Evolutionary conservation across 495 filamentous ascomycete genomes (phyloP), one percentile per base, ranked within the genome.

Genomic region (Margaritispora aquatica): DNA sequence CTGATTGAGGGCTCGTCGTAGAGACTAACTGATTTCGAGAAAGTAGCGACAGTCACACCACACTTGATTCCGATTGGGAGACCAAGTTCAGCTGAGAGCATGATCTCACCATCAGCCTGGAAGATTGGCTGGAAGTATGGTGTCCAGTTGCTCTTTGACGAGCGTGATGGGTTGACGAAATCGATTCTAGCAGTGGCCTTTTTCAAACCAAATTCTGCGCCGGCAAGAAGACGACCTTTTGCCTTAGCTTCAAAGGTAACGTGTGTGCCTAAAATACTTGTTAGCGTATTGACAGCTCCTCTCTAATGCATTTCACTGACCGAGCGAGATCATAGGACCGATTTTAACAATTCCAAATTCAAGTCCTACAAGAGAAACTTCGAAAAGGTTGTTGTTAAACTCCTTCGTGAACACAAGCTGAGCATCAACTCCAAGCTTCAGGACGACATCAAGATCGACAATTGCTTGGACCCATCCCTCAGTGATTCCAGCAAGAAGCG

Each of bases 1-100:
- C 60, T 63, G n/a, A 64, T 55, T n/a, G 58, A 61, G 26, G 62
- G 62, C 52, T 60, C 69, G 63, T 71, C 75, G 66, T 74, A 71
- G 70, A 77, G 67, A 68, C 64, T 60, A 71, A 77, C 71, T 72
- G 73, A 71, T 68, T 75, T 57, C 21, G 54, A 56, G 24, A 17
- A 57, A 54, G 38, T 69, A 23, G 51, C 51, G 23, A 60, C 55
- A 36, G 50, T 49, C n/a, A 64, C 21, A 51, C 52, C 57, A 23
- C 36, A 56, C 29, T 60, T 56, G 24, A 64, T 36, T 27, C 57
- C 58, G 36, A 64, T 57, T 29, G 62, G 57, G 27, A 64, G 51
- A 15, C 62, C 58, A 19, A 64, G 47, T 17, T 54, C 31, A 29
- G 62, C 62, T 26, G 41, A 51, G 8, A 61, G 41, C 53, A 57